Percentiles rank a stretch among this genome's conserved stretches.
Conservation (phyloP, 805 yeast species). For the Dipodascopsis tothii region DNA sequence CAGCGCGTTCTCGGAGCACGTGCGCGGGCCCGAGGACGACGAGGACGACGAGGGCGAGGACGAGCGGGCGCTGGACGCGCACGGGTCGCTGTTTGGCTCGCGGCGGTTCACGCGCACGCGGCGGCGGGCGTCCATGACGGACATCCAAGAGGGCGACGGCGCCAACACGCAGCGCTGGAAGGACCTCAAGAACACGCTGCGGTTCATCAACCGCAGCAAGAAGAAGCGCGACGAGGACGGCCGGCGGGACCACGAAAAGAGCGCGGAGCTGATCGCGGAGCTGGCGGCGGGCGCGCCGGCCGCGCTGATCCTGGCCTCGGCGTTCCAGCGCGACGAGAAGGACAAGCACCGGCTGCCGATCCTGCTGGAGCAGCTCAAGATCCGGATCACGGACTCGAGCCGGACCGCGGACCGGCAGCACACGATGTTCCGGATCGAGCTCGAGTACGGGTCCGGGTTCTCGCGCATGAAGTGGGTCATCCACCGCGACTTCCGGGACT, state of each 20-base stretch:
- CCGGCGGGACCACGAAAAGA: constrained; percentile 26
- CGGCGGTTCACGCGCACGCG: too few relatives aligned
- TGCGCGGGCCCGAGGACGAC: neutral
- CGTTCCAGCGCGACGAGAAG: constrained; percentile 63
- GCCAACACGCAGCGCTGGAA: constrained; percentile 11
- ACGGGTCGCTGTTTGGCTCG: too few relatives aligned
- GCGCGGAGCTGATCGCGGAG: constrained; percentile 40
- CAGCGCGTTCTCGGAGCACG: neutral
- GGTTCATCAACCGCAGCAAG: constrained; percentile 16
- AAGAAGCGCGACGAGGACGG: constrained; percentile 21
- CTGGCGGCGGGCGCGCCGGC: constrained; percentile 65
- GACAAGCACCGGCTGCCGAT: constrained; percentile 65
- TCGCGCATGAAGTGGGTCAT: constrained; percentile 75
- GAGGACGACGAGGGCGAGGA: neutral
- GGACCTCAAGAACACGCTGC: constrained; percentile 9
- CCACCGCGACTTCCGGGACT: constrained; percentile 61
- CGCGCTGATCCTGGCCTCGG: constrained; percentile 64
- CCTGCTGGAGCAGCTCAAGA: constrained; percentile 61
- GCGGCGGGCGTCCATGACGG: neutral
- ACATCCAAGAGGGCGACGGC: neutral
- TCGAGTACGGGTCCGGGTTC: constrained; percentile 86
- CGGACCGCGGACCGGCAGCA: constrained; percentile 36
- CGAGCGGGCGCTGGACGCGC: neutral
- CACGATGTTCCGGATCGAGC: constrained; percentile 52
- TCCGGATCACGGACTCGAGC: constrained; percentile 41